Conservation (phyloP, 257 asterid genomes). For the Henckelia pumila region DNA sequence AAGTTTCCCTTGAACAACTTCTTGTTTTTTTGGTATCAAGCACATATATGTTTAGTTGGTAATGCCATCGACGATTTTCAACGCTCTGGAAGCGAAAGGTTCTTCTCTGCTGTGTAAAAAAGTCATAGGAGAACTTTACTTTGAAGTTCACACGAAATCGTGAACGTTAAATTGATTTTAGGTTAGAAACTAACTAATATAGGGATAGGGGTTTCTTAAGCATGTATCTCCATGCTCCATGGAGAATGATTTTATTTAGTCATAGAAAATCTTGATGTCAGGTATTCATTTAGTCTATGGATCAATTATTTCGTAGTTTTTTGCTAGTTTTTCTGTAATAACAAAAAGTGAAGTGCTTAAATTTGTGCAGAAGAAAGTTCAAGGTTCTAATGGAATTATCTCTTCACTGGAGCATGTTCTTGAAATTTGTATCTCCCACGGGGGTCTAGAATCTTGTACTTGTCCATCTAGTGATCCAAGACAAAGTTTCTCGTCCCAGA, state of each 20-base stretch:
- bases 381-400: slow-evolving; percentile 43
- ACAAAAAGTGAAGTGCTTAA: slow-evolving; percentile 27
- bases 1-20: too few relatives aligned
- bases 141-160: background rate
- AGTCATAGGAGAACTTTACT: slow-evolving; percentile 9
- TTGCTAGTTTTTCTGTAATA: slow-evolving; percentile 20
- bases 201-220: slow-evolving; percentile 12
- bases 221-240: slow-evolving; percentile 2
- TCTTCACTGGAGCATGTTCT: slow-evolving; percentile 76
- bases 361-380: slow-evolving; percentile 52
- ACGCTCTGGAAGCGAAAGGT: slow-evolving; percentile 4
- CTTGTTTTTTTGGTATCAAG: too few relatives aligned
- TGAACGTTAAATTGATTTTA: background rate
- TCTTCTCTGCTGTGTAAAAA: background rate
- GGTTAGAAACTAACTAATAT: background rate
- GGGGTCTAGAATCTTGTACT: slow-evolving; percentile 68
- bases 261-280: slow-evolving; percentile 5
- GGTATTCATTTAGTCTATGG: background rate
- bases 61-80: too few relatives aligned
- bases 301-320: background rate
- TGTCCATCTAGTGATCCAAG: slow-evolving; percentile 63
- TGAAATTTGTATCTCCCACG: slow-evolving; percentile 58
- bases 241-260: slow-evolving; percentile 13
- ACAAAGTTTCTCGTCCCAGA: slow-evolving; percentile 71
- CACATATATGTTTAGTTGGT: too few relatives aligned